Conservation (phyloP, 441 rosid species). For the Populus hybrid region DNA sequence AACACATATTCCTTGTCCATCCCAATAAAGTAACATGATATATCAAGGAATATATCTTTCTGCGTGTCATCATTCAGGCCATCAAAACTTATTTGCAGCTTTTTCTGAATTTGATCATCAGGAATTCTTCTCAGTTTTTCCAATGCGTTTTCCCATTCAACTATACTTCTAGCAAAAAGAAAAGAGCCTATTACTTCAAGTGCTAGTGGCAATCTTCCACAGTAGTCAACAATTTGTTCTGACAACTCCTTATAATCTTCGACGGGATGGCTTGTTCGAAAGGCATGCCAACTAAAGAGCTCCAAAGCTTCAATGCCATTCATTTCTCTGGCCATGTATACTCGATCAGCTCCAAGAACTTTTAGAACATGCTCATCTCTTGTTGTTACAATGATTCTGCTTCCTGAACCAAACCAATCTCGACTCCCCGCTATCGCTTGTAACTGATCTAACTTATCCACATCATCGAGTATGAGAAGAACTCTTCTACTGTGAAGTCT, state of each 20-base stretch:
- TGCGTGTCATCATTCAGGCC: constrained; percentile 10
- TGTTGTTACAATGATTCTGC: constrained; percentile 17
- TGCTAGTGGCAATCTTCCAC: constrained; percentile 23
- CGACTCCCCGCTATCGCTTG: constrained; percentile 13
- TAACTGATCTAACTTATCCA: constrained; percentile 10
- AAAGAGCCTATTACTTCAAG: constrained; percentile 25
- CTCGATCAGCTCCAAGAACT: not conserved
- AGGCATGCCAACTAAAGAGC: constrained; percentile 17
- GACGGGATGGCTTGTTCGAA: constrained; percentile 8
- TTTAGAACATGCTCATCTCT: constrained; percentile 14
- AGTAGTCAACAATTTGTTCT: constrained; percentile 8
- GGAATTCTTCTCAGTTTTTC: constrained; percentile 18
- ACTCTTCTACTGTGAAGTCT: constrained; percentile 7
- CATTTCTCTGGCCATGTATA: not conserved
- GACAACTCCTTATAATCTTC: constrained; percentile 17
- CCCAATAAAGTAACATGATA: too few relatives aligned
- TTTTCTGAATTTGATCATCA: constrained; percentile 2
- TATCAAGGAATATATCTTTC: not conserved
- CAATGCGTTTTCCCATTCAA: constrained; percentile 19
- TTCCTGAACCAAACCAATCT: constrained; percentile 24
- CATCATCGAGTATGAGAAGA: constrained; percentile 18
- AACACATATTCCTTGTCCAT: not conserved
- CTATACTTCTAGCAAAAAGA: constrained; percentile 8
- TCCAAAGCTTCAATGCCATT: constrained; percentile 7
- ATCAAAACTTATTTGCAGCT: constrained; percentile 18